Evolutionary conservation across 306 rosid genomes (phyloP).

Genomic region (cucumber (Cucumis sativus)): DNA sequence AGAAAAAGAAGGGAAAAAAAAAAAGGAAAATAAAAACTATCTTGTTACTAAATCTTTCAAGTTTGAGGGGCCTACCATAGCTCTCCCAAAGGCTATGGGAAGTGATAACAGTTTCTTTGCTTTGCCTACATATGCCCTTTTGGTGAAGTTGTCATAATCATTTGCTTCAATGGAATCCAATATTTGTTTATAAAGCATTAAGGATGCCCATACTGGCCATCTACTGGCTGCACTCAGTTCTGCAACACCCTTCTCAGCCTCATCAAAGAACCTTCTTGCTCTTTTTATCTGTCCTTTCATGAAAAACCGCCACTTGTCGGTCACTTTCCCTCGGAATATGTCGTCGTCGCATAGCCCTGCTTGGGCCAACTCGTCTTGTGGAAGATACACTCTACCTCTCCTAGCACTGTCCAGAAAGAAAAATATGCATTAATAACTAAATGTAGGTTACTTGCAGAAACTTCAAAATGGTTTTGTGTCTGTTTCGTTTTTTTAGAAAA

Average conservation of each 20-base stretch:
- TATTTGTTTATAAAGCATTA: constrained; percentile 70
- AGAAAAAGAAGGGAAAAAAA: no score
- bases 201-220: constrained; percentile 92
- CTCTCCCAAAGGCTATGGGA: constrained; percentile 66
- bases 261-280: constrained; percentile 85
- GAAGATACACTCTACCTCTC: constrained; percentile 92
- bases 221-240: constrained; percentile 74
- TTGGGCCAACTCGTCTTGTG: constrained; percentile 73
- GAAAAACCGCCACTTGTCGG: constrained; percentile 78
- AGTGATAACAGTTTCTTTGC: constrained; percentile 54
- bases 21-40: background rate
- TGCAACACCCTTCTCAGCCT: constrained; percentile 79
- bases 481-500: background rate
- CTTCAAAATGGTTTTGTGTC: background rate
- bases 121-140: constrained; percentile 76
- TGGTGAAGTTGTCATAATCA: constrained; percentile 81
- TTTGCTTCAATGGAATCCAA: constrained; percentile 90
- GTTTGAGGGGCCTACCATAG: constrained; percentile 39
- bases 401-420: constrained; percentile 40
- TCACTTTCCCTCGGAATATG: constrained; percentile 56
- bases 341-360: constrained; percentile 85
- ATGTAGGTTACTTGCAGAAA: background rate
- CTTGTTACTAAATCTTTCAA: constrained; percentile 26
- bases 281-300: constrained; percentile 82
- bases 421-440: background rate